Evolutionary conservation across 306 rosid genomes (phyloP).

Genomic region (Lablab purpureus): DNA sequence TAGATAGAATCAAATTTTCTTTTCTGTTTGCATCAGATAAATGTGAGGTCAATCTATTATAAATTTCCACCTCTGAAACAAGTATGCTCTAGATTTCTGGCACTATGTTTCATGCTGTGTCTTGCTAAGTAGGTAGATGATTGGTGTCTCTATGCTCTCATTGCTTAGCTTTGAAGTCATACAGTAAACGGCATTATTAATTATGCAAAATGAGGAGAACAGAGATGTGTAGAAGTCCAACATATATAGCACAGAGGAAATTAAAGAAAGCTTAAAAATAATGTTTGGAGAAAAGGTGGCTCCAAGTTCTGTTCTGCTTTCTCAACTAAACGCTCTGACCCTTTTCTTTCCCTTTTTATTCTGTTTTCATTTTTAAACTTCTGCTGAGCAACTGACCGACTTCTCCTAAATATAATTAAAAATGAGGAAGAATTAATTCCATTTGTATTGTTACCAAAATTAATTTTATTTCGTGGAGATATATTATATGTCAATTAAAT

Average conservation of each 20-base stretch:
- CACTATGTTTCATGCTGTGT: conserved; percentile 38
- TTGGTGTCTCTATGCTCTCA: conserved; percentile 40
- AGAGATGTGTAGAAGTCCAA: conserved; percentile 44
- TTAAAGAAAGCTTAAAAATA: conserved; percentile 20
- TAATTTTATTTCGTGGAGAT: not conserved
- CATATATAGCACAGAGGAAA: conserved; percentile 34
- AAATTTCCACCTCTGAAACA: conserved; percentile 22
- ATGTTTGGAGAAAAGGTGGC: conserved; percentile 43
- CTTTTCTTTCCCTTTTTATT: conserved; percentile 42
- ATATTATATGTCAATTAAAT: not conserved
- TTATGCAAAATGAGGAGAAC: conserved; percentile 33
- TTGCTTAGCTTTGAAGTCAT: conserved; percentile 57
- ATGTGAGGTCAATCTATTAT: conserved; percentile 33
- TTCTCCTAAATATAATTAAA: not conserved
- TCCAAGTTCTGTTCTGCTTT: conserved; percentile 49
- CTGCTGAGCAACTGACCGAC: conserved; percentile 41
- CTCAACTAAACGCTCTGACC: conserved; percentile 45
- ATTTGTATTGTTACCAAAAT: conserved; percentile 27
- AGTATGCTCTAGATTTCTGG: conserved; percentile 48
- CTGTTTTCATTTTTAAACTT: conserved; percentile 11
- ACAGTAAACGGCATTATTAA: not conserved
- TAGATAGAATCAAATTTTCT: not conserved
- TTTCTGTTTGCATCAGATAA: not conserved
- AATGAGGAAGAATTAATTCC: not conserved
- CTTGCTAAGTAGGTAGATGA: conserved; percentile 27